A percentile compares a stretch with the other conserved stretches of the same genome.
These are phyloP conservation scores for Phytophthora foliorum DNA, from an alignment of 352 stramenopile species.

Conservation along the genomic window DNA sequence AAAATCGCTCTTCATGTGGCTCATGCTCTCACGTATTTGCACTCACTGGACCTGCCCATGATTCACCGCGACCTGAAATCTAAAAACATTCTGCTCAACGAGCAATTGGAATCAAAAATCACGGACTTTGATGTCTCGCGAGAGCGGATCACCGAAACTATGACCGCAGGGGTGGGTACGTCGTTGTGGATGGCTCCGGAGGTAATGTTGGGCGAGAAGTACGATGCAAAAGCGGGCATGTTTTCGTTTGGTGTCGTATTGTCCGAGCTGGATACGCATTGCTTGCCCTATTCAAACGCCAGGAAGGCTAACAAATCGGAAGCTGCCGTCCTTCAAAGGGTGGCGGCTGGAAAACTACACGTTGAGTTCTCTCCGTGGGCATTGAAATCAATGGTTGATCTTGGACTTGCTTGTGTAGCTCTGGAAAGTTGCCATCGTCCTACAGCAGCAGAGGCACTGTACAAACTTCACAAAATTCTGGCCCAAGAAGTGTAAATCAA, in stretches of 20 bases:
- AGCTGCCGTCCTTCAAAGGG: conserved; percentile 50
- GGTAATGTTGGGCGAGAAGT: conserved; percentile 37
- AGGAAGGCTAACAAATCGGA: conserved; percentile 30
- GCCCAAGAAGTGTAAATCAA: conserved; percentile 5
- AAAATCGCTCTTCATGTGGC: conserved; percentile 46
- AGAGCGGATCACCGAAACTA: conserved; percentile 9
- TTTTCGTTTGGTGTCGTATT: conserved; percentile 65
- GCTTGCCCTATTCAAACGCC: conserved; percentile 36
- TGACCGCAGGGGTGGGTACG: conserved; percentile 40
- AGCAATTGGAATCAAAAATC: conserved; percentile 43
- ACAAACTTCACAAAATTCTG: conserved; percentile 47
- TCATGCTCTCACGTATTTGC: conserved; percentile 54
- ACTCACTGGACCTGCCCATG: conserved; percentile 44
- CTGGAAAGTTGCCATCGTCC: conserved; percentile 48
- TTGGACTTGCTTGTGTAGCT: conserved; percentile 51
- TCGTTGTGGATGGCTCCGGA: conserved; percentile 44
- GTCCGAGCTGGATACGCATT: conserved; percentile 52
- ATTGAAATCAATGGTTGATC: conserved; percentile 39
- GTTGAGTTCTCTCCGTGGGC: conserved; percentile 52
- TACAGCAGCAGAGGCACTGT: conserved; percentile 52
- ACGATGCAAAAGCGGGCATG: conserved; percentile 47
- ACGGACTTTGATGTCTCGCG: conserved; percentile 48
- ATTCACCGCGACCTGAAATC: conserved; percentile 75
- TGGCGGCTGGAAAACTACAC: conserved; percentile 46
- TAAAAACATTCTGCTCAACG: conserved; percentile 57